Percentiles rank a stretch among this genome's conserved stretches.
phyloP scores from a whole-genome alignment of 164 flowering plant species.

The Sedum album region DNA sequence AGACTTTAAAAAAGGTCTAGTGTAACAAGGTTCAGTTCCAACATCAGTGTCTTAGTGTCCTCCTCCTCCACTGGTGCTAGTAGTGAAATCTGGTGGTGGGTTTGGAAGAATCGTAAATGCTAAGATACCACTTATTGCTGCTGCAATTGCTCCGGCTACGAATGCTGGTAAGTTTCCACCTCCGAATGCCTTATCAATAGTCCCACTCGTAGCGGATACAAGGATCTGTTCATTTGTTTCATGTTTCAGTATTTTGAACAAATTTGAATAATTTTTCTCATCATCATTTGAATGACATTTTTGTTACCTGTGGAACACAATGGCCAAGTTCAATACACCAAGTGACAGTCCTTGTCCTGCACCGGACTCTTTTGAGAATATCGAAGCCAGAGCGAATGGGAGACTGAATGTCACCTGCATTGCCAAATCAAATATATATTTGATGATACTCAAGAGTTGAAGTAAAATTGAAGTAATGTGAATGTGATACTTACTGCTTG shows the following conservation, averaged over 20 bases:
- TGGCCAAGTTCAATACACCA: neutral
- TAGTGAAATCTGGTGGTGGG: neutral
- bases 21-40: no score
- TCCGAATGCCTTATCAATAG: conserved; percentile 53
- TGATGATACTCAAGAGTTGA: no score
- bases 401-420: conserved; percentile 22
- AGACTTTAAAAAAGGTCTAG: no score
- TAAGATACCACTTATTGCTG: conserved; percentile 36
- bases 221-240: no score
- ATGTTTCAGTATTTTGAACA: no score
- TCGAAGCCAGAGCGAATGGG: conserved; percentile 45
- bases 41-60: no score
- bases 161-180: conserved; percentile 42
- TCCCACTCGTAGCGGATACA: conserved; percentile 50
- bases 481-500: conserved; percentile 32
- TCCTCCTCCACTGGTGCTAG: no score
- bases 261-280: no score
- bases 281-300: no score
- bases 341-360: conserved; percentile 40
- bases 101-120: conserved; percentile 42
- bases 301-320: neutral
- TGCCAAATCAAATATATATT: neutral
- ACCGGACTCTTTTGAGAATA: conserved; percentile 28
- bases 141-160: conserved; percentile 41
- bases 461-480: no score